phyloP scores from a whole-genome alignment of 257 asterid species.

The Coffea canephora region DNA sequence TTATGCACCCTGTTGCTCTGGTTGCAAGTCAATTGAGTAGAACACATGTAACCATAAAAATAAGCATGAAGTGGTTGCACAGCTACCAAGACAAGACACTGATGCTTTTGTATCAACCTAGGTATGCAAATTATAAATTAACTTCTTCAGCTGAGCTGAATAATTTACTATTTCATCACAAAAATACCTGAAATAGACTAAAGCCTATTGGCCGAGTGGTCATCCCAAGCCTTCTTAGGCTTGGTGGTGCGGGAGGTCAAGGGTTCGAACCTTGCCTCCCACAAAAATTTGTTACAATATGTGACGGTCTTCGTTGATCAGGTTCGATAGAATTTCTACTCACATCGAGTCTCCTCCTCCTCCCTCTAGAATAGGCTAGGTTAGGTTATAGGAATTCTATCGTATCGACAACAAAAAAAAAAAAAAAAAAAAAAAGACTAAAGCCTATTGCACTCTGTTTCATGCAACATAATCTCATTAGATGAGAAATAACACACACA shows the following conservation, averaged over 20 bases:
- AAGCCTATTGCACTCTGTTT: not conserved
- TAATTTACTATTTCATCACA: not conserved
- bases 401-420: too few species aligned
- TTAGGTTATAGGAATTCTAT: too few species aligned
- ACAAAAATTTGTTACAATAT: too few species aligned
- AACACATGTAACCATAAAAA: conserved; percentile 20
- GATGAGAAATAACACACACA: not conserved
- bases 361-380: too few species aligned
- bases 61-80: conserved; percentile 17
- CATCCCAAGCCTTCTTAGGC: too few species aligned
- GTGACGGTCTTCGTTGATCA: too few species aligned
- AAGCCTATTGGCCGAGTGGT: not conserved
- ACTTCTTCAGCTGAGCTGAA: not conserved
- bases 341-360: too few species aligned
- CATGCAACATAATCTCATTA: not conserved
- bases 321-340: too few species aligned
- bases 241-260: too few species aligned
- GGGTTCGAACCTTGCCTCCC: too few species aligned
- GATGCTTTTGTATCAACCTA: not conserved
- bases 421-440: too few species aligned
- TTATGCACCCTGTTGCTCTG: conserved; percentile 12
- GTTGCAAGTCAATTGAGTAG: conserved; percentile 24
- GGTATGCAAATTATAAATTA: not conserved
- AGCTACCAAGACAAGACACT: conserved; percentile 16
- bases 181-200: not conserved